Conservation (phyloP, 352 stramenopile species). For the Phytopythium cucurbitacearum region DNA sequence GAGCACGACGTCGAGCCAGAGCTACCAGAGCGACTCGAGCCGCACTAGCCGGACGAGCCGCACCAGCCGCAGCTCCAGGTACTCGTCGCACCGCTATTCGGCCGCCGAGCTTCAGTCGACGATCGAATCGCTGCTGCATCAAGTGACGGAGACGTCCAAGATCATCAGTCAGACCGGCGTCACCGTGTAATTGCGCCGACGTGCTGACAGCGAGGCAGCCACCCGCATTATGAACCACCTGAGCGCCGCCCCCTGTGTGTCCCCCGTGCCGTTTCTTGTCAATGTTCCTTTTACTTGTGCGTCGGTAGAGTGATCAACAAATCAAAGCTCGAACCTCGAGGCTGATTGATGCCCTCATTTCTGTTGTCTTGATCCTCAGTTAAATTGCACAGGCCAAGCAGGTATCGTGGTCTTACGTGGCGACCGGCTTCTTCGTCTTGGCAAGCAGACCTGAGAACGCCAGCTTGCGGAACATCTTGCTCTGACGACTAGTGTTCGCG, state of each 20-base stretch:
- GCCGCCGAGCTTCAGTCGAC: conserved; percentile 61
- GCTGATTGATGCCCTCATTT: neutral
- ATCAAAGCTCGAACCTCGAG: no score
- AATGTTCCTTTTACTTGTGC: no score
- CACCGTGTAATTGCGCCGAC: conserved; percentile 15
- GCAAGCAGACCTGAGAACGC: conserved; percentile 5
- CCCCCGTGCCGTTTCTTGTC: no score
- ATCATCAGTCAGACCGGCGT: conserved; percentile 44
- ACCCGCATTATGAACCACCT: no score
- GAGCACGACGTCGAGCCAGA: conserved; percentile 44
- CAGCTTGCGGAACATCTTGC: conserved; percentile 5
- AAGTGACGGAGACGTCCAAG: conserved; percentile 62
- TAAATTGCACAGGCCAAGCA: no score
- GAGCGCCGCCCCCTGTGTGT: neutral
- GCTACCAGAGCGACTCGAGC: conserved; percentile 16
- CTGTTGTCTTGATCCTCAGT: neutral
- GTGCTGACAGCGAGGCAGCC: neutral
- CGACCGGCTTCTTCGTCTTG: neutral
- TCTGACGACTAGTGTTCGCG: neutral
- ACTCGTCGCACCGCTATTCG: conserved; percentile 43
- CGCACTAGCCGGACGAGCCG: neutral
- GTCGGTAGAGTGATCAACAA: no score
- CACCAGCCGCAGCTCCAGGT: conserved; percentile 34
- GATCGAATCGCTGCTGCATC: conserved; percentile 68
- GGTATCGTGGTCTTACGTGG: no score